These are phyloP conservation scores for Populus deltoides DNA, from an alignment of 345 rosid genomes.

Conservation along the genomic window DNA sequence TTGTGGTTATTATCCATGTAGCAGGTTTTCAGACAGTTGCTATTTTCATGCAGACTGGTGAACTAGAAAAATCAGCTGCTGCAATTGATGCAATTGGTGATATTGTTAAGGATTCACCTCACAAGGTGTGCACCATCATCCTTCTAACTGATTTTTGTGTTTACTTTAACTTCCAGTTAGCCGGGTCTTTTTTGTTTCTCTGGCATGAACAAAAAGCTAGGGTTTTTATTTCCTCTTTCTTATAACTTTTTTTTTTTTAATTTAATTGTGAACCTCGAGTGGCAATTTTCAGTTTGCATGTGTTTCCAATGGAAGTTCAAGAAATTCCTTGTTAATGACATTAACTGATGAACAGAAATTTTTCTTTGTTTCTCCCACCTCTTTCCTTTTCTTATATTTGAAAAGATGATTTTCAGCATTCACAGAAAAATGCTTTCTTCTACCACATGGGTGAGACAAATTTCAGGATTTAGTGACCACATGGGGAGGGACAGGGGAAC, in stretches of 20 bases:
- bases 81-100: constrained; percentile 39
- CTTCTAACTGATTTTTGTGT: not conserved
- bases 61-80: constrained; percentile 48
- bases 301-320: not conserved
- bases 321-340: not conserved
- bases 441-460: not conserved
- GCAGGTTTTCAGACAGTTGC: constrained; percentile 99
- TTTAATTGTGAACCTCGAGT: not conserved
- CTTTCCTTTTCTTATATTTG: not conserved
- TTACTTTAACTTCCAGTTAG: not conserved
- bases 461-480: not conserved
- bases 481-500: not conserved
- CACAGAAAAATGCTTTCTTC: not conserved
- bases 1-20: constrained; percentile 77
- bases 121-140: constrained; percentile 49
- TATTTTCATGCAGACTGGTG: constrained; percentile 99
- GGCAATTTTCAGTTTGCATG: not conserved
- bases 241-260: not conserved
- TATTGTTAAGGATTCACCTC: constrained; percentile 63
- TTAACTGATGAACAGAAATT: not conserved
- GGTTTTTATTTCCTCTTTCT: not conserved
- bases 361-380: not conserved
- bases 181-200: not conserved
- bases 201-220: not conserved
- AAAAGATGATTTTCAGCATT: not conserved